Evolutionary conservation across 176 grass and related monocot species (phyloP), one percentile per base, ranked within the genome.

Genomic region (Triticum urartu): DNA sequence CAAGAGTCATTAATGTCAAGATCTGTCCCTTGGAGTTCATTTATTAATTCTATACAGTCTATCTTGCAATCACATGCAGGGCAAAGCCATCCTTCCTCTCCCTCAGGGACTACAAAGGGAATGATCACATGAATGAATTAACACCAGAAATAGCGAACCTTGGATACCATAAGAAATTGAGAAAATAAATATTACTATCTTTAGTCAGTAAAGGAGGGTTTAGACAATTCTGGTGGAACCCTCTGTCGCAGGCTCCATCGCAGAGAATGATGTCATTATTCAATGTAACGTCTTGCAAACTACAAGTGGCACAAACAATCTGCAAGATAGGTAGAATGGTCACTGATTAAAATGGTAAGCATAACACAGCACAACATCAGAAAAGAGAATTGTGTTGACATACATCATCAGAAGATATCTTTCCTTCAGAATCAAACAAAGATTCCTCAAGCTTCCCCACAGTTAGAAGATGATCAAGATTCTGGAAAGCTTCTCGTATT

Each of bases 151-250:
- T 77, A 68, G 25, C 13, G 11, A 63, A 11, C 9, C 26, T 38
- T 72, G 65, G 9, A 89, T 77, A 89, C 56, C 35, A 77, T 8
- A 56, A 81, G 84, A 82, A 9, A 59, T 82, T 79, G 42, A 42
- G 70, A 64, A 78, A 79, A 9, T 61, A 40, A 38, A 79, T 81
- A 79, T 91, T 95, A 98, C 95, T 94, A 79, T 98, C 89, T 92
- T 98, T 81, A 68, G 91, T 94, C 68, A 68, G 81, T 58, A 98
- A 81, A 83, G 93, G 95, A 81, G 93, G 95, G 66, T 89, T 84
- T 89, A 98, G 87, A 89, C 95, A 98, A n/a, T 94, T 95, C 80
- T 98, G 95, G 68, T 98, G 95, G 80, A 98, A 98, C 5, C 89
- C 95, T 86, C 93, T 91, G 21, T 93, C 88, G 64, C 93, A 98